A percentile compares a stretch with the other conserved stretches of the same genome.
phyloP scores from a whole-genome alignment of 495 filamentous ascomycete genomes.

The Podospora anserina region DNA sequence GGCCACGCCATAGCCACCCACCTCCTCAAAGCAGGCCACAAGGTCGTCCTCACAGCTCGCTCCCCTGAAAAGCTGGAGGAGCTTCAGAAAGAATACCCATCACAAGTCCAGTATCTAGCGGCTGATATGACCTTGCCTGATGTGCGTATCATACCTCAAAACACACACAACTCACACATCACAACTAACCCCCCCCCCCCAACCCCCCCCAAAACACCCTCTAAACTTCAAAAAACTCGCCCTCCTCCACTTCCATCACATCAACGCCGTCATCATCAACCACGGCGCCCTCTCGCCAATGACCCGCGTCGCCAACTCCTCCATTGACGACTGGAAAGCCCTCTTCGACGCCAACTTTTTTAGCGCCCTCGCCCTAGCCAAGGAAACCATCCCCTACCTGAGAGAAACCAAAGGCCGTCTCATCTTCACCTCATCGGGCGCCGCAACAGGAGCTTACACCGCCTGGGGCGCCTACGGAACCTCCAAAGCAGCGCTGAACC shows the following conservation, averaged over 20 bases:
- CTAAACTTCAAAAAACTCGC: conserved; percentile 62
- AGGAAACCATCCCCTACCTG: conserved; percentile 69
- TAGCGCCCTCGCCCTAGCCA: conserved; percentile 74
- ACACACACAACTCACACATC: background rate
- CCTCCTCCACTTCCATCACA: conserved; percentile 58
- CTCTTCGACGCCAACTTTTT: conserved; percentile 82
- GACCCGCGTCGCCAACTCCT: conserved; percentile 61
- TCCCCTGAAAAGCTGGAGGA: conserved; percentile 61
- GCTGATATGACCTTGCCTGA: conserved; percentile 71
- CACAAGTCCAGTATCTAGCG: conserved; percentile 66
- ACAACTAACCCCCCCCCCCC: conserved; percentile 6
- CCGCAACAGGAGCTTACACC: conserved; percentile 61
- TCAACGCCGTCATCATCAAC: conserved; percentile 85
- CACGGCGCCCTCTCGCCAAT: conserved; percentile 81
- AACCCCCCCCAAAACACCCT: conserved; percentile 47
- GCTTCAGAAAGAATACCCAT: conserved; percentile 61
- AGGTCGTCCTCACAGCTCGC: conserved; percentile 74
- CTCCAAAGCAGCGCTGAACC: conserved; percentile 86
- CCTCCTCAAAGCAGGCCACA: conserved; percentile 65
- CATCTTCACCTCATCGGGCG: conserved; percentile 74
- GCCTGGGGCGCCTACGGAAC: conserved; percentile 80
- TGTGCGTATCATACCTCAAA: conserved; percentile 28
- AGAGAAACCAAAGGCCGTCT: conserved; percentile 66
- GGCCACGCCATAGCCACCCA: conserved; percentile 73
- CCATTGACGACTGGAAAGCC: conserved; percentile 68